A percentile compares a stretch with the other conserved stretches of the same genome.
These are phyloP conservation scores for Colletotrichum sublineola DNA, from an alignment of 2,329 filamentous ascomycete species.

Conservation along the genomic window DNA sequence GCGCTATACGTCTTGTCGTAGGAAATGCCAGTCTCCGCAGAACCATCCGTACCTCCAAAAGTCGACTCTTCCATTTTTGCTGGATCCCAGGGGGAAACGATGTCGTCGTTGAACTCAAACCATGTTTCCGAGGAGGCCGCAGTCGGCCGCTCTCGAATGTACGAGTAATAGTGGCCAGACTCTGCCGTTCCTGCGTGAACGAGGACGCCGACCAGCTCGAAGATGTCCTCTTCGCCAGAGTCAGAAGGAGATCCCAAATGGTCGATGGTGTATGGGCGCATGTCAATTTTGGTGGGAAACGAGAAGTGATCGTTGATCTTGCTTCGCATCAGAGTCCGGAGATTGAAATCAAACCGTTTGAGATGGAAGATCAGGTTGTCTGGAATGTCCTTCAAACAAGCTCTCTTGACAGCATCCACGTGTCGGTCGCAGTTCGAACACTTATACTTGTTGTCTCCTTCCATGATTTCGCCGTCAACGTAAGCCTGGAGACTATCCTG, in stretches of 20 bases:
- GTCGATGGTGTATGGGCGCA: conserved; percentile 91
- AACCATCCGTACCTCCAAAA: conserved; percentile 77
- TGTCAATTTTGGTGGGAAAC: conserved; percentile 86
- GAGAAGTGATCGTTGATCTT: conserved; percentile 97
- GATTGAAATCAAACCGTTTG: conserved; percentile 87
- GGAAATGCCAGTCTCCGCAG: conserved; percentile 61
- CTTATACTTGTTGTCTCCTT: conserved; percentile 98
- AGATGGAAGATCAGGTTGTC: conserved; percentile 96
- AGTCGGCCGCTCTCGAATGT: conserved; percentile 83
- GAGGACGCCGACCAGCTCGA: conserved; percentile 94
- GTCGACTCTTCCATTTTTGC: conserved; percentile 79
- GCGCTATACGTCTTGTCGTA: conserved; percentile 85
- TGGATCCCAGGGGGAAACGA: conserved; percentile 82
- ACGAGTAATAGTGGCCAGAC: conserved; percentile 97
- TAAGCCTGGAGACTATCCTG: conserved; percentile 94
- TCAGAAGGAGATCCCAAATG: conserved; percentile 76
- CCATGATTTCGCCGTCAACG: conserved; percentile 95
- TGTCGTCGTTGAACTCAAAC: conserved; percentile 96
- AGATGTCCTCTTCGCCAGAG: conserved; percentile 76
- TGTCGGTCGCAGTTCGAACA: conserved; percentile 90
- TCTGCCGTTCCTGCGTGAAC: conserved; percentile 94
- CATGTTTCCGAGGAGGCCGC: conserved; percentile 68
- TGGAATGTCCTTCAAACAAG: conserved; percentile 91
- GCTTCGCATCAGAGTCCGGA: conserved; percentile 80
- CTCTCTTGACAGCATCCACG: conserved; percentile 93